These are phyloP conservation scores for Chytridium lagenaria DNA, from an alignment of 371 early-diverging fungal species.

Conservation along the genomic window DNA sequence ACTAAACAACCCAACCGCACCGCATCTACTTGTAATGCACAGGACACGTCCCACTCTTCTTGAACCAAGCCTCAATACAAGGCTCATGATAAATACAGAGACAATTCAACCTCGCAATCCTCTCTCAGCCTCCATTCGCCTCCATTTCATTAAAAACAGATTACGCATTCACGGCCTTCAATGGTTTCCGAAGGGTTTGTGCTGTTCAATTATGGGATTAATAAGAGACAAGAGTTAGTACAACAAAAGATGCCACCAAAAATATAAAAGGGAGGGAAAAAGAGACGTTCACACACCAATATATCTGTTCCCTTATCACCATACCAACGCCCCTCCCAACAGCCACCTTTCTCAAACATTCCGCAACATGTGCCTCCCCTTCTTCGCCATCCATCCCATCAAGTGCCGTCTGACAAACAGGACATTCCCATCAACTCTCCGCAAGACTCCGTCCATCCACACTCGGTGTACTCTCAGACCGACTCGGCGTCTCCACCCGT, in stretches of 20 bases:
- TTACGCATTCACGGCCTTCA: conserved; percentile 74
- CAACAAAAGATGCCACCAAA: conserved; percentile 14
- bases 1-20: background rate
- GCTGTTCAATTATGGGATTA: conserved; percentile 19
- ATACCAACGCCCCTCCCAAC: conserved; percentile 40
- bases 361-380: conserved; percentile 75
- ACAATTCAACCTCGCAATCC: conserved; percentile 84
- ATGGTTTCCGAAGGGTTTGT: conserved; percentile 40
- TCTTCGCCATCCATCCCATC: conserved; percentile 40
- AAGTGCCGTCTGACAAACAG: conserved; percentile 70
- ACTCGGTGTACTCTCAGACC: conserved; percentile 8
- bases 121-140: conserved; percentile 66
- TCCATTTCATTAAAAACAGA: conserved; percentile 84
- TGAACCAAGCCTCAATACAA: conserved; percentile 51
- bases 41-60: background rate
- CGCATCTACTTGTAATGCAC: conserved; percentile 17
- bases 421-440: conserved; percentile 76
- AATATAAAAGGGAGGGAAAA: background rate
- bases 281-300: conserved; percentile 59
- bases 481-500: background rate
- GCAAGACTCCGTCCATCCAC: background rate
- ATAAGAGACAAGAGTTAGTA: background rate
- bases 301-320: conserved; percentile 65
- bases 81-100: conserved; percentile 84
- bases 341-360: conserved; percentile 58